These are phyloP conservation scores for Apophysomyces sp. DNA, from an alignment of 371 early-diverging fungal genomes.

Conservation along the genomic window DNA sequence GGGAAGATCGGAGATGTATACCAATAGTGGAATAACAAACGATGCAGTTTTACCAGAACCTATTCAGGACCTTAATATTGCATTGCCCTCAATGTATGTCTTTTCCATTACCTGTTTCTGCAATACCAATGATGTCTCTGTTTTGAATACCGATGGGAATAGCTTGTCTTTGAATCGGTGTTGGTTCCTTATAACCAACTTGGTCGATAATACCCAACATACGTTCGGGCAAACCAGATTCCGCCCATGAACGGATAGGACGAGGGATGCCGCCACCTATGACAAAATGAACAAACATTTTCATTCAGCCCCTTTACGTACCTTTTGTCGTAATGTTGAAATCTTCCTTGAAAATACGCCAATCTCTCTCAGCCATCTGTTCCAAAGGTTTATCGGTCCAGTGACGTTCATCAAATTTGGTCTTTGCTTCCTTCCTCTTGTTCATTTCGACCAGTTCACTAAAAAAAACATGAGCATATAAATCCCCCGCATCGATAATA, in stretches of 20 bases:
- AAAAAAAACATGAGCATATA: not conserved
- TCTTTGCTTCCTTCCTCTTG: constrained; percentile 64
- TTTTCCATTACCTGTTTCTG: constrained; percentile 84
- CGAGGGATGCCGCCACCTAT: constrained; percentile 83
- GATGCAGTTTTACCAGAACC: constrained; percentile 97
- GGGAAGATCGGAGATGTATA: constrained; percentile 82
- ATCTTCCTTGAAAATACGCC: constrained; percentile 99
- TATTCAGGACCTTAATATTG: not conserved
- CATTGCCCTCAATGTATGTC: not conserved
- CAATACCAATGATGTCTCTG: constrained; percentile 97
- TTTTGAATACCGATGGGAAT: constrained; percentile 93
- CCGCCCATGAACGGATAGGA: constrained; percentile 92
- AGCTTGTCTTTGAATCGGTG: constrained; percentile 98
- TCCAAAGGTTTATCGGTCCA: constrained; percentile 92
- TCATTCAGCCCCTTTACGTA: not conserved
- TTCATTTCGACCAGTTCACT: constrained; percentile 68
- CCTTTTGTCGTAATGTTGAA: constrained; percentile 95
- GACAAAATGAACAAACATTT: not conserved
- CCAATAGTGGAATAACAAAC: constrained; percentile 95
- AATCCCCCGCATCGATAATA: not conserved
- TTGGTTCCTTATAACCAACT: constrained; percentile 92
- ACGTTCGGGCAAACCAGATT: constrained; percentile 69
- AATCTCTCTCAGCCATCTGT: constrained; percentile 96
- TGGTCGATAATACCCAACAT: constrained; percentile 72
- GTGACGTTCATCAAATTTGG: constrained; percentile 85